Evolutionary conservation across 1,284 basidiomycete species (phyloP), one percentile per base, ranked within the genome.

Genomic region (Caloboletus inedulis): DNA sequence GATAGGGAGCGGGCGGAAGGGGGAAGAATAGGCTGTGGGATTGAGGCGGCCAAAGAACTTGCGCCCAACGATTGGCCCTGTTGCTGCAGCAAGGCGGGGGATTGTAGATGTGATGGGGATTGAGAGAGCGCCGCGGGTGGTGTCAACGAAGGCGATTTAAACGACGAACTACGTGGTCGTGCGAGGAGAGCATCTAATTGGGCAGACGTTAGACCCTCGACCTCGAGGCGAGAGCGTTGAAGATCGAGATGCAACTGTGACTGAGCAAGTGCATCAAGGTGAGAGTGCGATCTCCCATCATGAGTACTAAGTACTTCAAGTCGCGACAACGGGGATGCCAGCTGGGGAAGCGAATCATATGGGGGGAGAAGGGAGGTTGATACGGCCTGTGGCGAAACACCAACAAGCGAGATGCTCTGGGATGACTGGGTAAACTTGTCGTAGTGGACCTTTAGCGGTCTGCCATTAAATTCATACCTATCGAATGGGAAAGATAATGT

Each of bases 391-490:
- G 66, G 42, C 4, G 65, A 59, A 47, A 60, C 45, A 25, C 57
- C 62, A 19, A 48, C 47, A 39, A 73, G 65, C 18, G 66, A 49
- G 16, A 61, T 55, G 25, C 64, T 66, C 51, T 74, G 71, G 13
- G 67, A 64, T 16, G 72, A 71, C 21, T 77, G 75, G 4, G 79
- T 73, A 64, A 82, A 89, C 66, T 87, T 89, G 74, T 94, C 91
- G 64, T 85, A 90, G 68, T 93, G 91, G 13, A 94, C 91, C 69
- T 94, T 94, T 46, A 94, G 75, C 29, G 78, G 74, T 34, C 92
- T 82, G 3, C 92, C 91, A 63, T 90, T 91, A 69, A 87, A 93
- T 63, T 95, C 92, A 68, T 87, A 92, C 39, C 89, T 91, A 61
- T 7, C 51, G 29, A 36, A 52, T 6, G 27, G 19, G 29, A 34